These are phyloP conservation scores for Yamadazyma blattariae DNA, from an alignment of 1,139 yeast genomes.

Conservation along the genomic window DNA sequence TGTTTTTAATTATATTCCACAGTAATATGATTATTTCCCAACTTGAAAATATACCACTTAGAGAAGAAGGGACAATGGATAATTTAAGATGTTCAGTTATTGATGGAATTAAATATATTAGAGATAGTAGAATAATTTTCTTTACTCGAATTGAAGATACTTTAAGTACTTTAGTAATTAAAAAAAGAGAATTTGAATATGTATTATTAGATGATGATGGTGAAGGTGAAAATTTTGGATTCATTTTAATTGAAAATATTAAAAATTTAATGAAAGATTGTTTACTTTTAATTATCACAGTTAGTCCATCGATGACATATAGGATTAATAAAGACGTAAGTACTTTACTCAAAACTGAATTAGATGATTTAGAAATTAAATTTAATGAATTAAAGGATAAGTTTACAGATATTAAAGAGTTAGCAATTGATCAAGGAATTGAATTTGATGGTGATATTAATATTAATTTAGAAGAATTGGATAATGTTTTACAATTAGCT, in stretches of 20 bases:
- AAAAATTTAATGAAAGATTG: slow-evolving; percentile 20
- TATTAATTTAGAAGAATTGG: no score
- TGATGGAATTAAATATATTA: neutral
- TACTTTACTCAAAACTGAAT: slow-evolving; percentile 11
- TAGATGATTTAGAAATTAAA: slow-evolving; percentile 14
- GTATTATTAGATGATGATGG: slow-evolving; percentile 13
- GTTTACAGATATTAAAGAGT: no score
- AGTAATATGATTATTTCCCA: neutral
- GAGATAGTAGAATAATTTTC: neutral
- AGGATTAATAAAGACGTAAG: no score
- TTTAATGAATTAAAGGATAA: no score
- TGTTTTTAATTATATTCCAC: neutral
- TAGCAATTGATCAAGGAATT: no score
- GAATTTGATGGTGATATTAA: neutral
- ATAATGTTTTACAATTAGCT: no score
- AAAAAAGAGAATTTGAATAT: slow-evolving; percentile 26
- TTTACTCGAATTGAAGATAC: slow-evolving; percentile 10
- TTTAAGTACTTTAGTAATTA: slow-evolving; percentile 17
- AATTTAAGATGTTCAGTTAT: no score
- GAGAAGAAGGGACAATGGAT: no score
- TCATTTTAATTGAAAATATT: slow-evolving; percentile 11
- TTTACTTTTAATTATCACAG: slow-evolving; percentile 18
- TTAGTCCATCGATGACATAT: slow-evolving; percentile 18
- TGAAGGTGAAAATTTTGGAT: slow-evolving; percentile 9
- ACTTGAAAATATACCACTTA: no score